A percentile compares a stretch with the other conserved stretches of the same genome.
These are phyloP conservation scores for Cordyceps farinosa DNA, from an alignment of 2,329 filamentous ascomycete species.

Conservation along the genomic window DNA sequence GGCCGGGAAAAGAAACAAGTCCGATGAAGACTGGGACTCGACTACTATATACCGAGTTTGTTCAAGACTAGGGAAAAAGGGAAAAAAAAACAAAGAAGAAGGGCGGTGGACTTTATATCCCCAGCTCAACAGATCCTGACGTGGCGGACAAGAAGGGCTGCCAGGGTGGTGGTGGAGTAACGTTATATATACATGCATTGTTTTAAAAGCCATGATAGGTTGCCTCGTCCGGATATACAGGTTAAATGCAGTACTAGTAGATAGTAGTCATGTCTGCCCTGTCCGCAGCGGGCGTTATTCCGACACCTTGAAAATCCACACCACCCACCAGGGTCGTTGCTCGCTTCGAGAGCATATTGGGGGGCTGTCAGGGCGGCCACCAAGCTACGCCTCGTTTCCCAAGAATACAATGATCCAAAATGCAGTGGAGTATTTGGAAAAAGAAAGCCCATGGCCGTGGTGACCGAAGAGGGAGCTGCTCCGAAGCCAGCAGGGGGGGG, in stretches of 20 bases:
- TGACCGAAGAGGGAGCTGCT: too few species aligned
- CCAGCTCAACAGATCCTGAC: neutral
- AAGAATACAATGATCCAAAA: too few species aligned
- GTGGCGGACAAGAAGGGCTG: neutral
- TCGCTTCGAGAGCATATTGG: too few species aligned
- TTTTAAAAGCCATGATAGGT: conserved; percentile 1
- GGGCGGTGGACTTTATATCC: conserved; percentile 1
- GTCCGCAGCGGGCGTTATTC: neutral
- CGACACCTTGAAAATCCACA: neutral
- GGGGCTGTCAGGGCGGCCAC: neutral
- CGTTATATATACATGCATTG: neutral
- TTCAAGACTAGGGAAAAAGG: neutral
- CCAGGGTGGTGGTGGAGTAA: neutral
- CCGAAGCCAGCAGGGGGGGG: neutral
- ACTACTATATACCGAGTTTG: neutral
- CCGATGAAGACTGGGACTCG: neutral
- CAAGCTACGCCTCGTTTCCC: too few species aligned
- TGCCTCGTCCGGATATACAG: neutral
- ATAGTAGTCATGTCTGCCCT: neutral
- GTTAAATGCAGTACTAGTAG: neutral
- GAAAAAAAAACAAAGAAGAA: neutral
- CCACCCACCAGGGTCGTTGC: neutral
- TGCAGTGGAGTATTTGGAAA: too few species aligned
- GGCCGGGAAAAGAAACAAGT: neutral
- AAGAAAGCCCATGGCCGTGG: too few species aligned